These are phyloP conservation scores for Euphorbia lathyris DNA, from an alignment of 345 rosid species.

Conservation along the genomic window DNA sequence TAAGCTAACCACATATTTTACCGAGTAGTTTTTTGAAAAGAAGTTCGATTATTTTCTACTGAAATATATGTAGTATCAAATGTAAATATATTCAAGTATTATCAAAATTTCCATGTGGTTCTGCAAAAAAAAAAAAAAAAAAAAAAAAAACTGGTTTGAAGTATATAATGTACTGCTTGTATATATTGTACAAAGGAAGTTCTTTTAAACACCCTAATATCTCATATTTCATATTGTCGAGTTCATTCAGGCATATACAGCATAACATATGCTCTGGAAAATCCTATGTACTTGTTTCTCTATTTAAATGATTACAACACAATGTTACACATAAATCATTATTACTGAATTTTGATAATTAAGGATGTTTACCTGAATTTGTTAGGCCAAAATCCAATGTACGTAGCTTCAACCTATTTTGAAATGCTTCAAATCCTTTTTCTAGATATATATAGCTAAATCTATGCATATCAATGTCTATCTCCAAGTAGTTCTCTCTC, in stretches of 20 bases:
- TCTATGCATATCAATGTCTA: conserved; percentile 94
- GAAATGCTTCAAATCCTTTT: conserved; percentile 86
- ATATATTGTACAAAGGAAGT: too few species aligned
- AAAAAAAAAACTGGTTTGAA: not conserved
- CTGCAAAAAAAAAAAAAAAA: too few species aligned
- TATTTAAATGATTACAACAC: conserved; percentile 25
- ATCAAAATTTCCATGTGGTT: not conserved
- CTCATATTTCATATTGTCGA: conserved; percentile 68
- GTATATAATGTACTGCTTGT: not conserved
- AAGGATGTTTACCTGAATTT: conserved; percentile 57
- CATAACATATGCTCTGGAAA: conserved; percentile 88
- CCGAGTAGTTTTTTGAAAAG: not conserved
- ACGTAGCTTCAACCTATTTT: conserved; percentile 68
- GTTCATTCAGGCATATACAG: conserved; percentile 68
- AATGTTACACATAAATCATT: not conserved
- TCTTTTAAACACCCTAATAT: too few species aligned
- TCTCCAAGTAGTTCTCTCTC: conserved; percentile 89
- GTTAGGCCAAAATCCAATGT: conserved; percentile 90
- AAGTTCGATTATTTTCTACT: not conserved
- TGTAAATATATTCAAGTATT: not conserved
- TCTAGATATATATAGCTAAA: conserved; percentile 83
- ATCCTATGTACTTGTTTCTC: conserved; percentile 89
- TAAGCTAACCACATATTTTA: conserved; percentile 3
- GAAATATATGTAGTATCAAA: not conserved
- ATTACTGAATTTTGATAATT: not conserved